Conservation (phyloP, 179 eudicot species). For the Silene vulgaris region DNA sequence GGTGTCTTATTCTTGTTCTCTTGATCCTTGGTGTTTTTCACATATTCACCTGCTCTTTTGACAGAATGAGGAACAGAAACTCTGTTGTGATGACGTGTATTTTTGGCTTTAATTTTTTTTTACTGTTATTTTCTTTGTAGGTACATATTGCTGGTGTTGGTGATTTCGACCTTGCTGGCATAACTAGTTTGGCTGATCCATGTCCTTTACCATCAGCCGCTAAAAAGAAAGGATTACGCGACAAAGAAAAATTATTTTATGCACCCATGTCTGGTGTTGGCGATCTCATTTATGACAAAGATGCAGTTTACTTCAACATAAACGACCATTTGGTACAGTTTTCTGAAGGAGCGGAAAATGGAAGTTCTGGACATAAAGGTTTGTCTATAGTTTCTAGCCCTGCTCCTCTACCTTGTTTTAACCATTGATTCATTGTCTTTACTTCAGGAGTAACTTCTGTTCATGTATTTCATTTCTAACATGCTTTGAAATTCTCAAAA, state of each 20-base stretch:
- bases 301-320: conserved; percentile 87
- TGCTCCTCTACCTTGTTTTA: background rate
- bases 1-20: background rate
- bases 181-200: conserved; percentile 79
- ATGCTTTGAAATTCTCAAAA: too few relatives aligned
- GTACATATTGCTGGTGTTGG: conserved; percentile 98
- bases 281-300: conserved; percentile 87
- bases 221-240: conserved; percentile 94
- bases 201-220: conserved; percentile 98
- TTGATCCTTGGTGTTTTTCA: background rate
- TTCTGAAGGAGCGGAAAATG: conserved; percentile 62
- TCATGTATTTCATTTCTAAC: background rate
- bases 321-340: conserved; percentile 87
- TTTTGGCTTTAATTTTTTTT: background rate
- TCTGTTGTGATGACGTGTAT: background rate
- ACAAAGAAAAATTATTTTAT: conserved; percentile 89
- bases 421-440: background rate
- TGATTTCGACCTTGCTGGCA: conserved; percentile 63
- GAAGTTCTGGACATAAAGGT: conserved; percentile 42
- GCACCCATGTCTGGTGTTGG: conserved; percentile 99
- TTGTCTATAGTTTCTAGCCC: conserved; percentile 7
- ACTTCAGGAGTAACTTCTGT: background rate
- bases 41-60: background rate
- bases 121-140: conserved; percentile 29
- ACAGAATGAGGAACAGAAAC: background rate